Evolutionary conservation across 2,329 filamentous ascomycete species (phyloP), one percentile per base, ranked within the genome.

Genomic region (Aschersonia sp.): DNA sequence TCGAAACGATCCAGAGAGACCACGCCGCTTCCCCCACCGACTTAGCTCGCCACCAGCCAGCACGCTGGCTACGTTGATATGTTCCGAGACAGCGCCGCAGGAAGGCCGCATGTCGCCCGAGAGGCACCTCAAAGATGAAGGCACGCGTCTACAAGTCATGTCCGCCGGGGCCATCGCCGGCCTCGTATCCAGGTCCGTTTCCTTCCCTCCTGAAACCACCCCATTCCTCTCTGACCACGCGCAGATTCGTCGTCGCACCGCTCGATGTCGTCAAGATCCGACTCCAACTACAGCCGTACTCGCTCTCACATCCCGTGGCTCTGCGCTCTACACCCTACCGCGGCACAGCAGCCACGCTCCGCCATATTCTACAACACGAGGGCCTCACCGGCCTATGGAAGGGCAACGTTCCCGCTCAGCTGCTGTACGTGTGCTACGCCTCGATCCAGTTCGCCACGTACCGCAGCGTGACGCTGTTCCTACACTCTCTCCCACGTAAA

Each of bases 241-340:
- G 9, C 5, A 89, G 86, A 62, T 97, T 98, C 72, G 79, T 92
- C 60, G 84, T 97, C 61, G 88, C 92, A 20, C 92, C 92, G 47
- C 84, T 98, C 55, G 92, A 98, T 65, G 92, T 98, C 53, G 81
- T 97, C 68, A 97, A 98, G 72, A 98, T 98, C 67, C 86, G 92
- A 44, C 82, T 97, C 44, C 92, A 98, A 64, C 80, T 98, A 20
- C 92, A 97, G 65, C 79, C 85, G 43, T 85, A 94, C 68, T 89
- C 87, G 45, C 77, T 86, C 51, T 84, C 83, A 56, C 84, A 91
- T 59, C 84, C 87, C 2, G 65, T 80, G 7, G 75, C 79, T 44
- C 72, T 78, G 53, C 68, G 68, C 53, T 53, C 68, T 51, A 62
- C 71, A 9, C 65, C 62, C 47, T 86, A 91, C 68, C 87, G 83